Evolutionary conservation across 352 stramenopile species (phyloP), one percentile per base, ranked within the genome.

Genomic region (Pythium folliculosum): DNA sequence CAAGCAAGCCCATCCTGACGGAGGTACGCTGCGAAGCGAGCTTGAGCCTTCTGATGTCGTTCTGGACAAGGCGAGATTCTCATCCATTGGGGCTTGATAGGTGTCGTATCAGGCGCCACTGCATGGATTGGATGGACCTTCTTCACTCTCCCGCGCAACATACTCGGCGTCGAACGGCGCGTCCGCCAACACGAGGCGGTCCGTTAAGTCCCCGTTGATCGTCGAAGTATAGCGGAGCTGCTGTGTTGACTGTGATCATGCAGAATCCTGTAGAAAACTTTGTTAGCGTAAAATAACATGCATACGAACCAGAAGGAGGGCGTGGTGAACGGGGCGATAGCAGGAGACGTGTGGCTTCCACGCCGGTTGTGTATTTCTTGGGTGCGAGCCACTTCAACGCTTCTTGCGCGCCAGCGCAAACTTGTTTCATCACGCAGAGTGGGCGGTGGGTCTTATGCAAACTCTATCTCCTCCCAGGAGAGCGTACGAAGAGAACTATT

Each of bases 1-100:
- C 60, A 1, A 62, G 51, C 16, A 89, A 66, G 61, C 70, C 70
- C 52, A 72, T 70, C 47, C 10, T 72, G 14, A 49, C 60, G 8
- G 52, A 67, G 53, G 66, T 67, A 61, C 17, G 5, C 5, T 37
- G 32, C 32, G 32, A n/a, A n/a, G n/a, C n/a, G n/a, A n/a, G n/a
- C n/a, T n/a, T n/a, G n/a, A n/a, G n/a, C n/a, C n/a, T n/a, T n/a
- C n/a, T n/a, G n/a, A n/a, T n/a, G n/a, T n/a, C n/a, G n/a, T n/a
- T n/a, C n/a, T n/a, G n/a, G n/a, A n/a, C n/a, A n/a, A n/a, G n/a
- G n/a, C n/a, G 32, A 37, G 32, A 9, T 5, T 10, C 32, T 37
- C 5, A 37, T 37, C 5, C 32, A 37, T 32, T 47, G 56, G 27
- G 57, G 38, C 7, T 16, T 49, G 35, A 25, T 25, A 71, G 64